phyloP scores from a whole-genome alignment of 2,329 filamentous ascomycete genomes.

The Pyricularia pennisetigena region DNA sequence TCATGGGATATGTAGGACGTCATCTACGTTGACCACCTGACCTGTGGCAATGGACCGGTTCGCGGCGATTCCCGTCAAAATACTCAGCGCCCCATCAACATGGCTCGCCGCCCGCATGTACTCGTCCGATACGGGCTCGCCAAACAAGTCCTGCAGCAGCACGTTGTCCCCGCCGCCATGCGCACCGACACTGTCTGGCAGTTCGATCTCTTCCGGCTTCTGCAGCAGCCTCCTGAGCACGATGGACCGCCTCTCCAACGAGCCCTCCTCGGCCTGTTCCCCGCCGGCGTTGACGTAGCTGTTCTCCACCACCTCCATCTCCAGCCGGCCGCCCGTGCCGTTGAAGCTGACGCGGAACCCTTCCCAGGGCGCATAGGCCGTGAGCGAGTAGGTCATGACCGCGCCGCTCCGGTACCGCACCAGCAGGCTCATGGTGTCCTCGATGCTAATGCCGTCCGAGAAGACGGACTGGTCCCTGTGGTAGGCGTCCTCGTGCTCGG shows the following conservation, averaged over 20 bases:
- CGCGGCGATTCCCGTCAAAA: slow-evolving; percentile 49
- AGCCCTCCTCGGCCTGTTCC: slow-evolving; percentile 44
- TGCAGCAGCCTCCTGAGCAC: slow-evolving; percentile 43
- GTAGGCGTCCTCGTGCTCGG: slow-evolving; percentile 54
- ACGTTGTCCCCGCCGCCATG: slow-evolving; percentile 52
- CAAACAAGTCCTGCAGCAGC: slow-evolving; percentile 47
- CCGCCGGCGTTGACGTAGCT: slow-evolving; percentile 52
- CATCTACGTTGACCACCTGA: slow-evolving; percentile 44
- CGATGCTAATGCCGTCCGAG: slow-evolving; percentile 52
- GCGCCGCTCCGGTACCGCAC: slow-evolving; percentile 47
- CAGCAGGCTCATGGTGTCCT: slow-evolving; percentile 53
- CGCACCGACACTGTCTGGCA: slow-evolving; percentile 40
- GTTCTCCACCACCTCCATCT: slow-evolving; percentile 53
- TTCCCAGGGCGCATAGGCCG: slow-evolving; percentile 54
- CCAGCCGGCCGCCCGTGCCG: slow-evolving; percentile 46
- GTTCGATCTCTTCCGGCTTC: slow-evolving; percentile 44
- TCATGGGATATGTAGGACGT: slow-evolving; percentile 29
- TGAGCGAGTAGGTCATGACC: slow-evolving; percentile 47
- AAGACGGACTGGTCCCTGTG: slow-evolving; percentile 54
- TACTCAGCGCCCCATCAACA: slow-evolving; percentile 47
- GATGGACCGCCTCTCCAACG: slow-evolving; percentile 37
- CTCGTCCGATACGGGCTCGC: slow-evolving; percentile 38
- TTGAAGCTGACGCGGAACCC: slow-evolving; percentile 49
- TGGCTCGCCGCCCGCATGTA: slow-evolving; percentile 46
- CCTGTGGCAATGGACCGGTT: slow-evolving; percentile 48